Base-by-base conservation (phyloP, 257 asterid genomes). In the Perilla frutescens region DNA sequence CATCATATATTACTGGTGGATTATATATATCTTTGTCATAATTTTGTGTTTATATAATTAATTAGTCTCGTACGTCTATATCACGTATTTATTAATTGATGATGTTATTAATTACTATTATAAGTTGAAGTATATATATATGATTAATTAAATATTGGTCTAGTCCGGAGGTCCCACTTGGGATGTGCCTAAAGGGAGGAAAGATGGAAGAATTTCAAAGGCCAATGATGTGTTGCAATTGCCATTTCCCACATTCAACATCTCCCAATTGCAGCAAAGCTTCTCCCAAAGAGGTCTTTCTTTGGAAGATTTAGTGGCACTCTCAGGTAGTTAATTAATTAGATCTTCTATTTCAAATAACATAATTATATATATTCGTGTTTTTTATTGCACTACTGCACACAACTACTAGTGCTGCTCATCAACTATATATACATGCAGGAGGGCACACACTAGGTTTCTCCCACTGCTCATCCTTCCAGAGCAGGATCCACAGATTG, bases 381-480 rank as follows among this genome's bases (percentile, higher is more conserved):
- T 20, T 20, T 20, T 20, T 20, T 20, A 20, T 20, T 20, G 26
- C 26, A 20, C 26, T 20, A 20, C 26, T 20, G 26, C 26, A 20
- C 26, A 20, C 26, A 20, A 20, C 0, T 20, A 20, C 0, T 20
- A 20, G 26, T 20, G 26, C 8, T 2, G 9, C 12, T 7, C 12
- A 15, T 37, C 5, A 2, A 1, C 44, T 32, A 29, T 4, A 4
- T 29, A 10, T 11, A 3, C 15, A 26, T 79, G 66, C 84, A 92
- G 97, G 98, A 81, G 98, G 97, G 3, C 98, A 93, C 77, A 93
- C 96, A 3, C 87, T 90, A 1, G 98, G 97, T 7, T 93, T 93
- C 82, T 84, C 98, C 69, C 97, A 89, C 59, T 93, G 97, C 48
- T 87, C 91, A 31, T 93, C 97, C 8, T 90, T 93, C 90, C 90